Evolutionary conservation across 2,329 filamentous ascomycete species (phyloP).

Genomic region (Fusarium protoensiforme): DNA sequence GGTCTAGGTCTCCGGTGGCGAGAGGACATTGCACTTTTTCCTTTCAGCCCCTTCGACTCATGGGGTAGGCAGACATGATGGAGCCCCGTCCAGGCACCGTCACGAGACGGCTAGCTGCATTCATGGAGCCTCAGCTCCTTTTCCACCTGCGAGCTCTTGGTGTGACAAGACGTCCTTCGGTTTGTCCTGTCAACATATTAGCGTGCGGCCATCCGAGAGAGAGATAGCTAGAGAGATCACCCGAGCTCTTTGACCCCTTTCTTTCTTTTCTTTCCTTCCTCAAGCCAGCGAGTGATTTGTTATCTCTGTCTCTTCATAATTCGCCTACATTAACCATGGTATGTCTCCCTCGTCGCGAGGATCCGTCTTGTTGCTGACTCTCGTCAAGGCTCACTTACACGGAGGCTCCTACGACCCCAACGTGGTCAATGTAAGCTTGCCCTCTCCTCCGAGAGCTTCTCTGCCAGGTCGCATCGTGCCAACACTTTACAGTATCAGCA

Average conservation of each 20-base stretch:
- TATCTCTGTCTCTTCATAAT: background rate
- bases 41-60: background rate
- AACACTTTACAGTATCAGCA: slow-evolving; percentile 27
- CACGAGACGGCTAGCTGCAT: slow-evolving; percentile 5
- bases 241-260: background rate
- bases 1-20: slow-evolving; percentile 26
- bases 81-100: background rate
- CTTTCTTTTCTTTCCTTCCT: background rate
- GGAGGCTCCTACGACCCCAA: slow-evolving; percentile 40
- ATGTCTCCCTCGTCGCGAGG: background rate
- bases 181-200: slow-evolving; percentile 26
- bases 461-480: background rate
- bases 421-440: slow-evolving; percentile 22
- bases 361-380: background rate
- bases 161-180: background rate
- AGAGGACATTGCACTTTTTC: slow-evolving; percentile 9
- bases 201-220: slow-evolving; percentile 8
- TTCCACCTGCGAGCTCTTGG: slow-evolving; percentile 1
- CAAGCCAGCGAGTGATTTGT: background rate
- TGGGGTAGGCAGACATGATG: background rate
- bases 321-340: slow-evolving; percentile 38
- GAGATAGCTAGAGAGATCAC: background rate
- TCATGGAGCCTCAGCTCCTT: slow-evolving; percentile 22
- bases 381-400: slow-evolving; percentile 35
- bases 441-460: background rate